Conservation (phyloP, 257 asterid species). For the Capsicum pubescens region DNA sequence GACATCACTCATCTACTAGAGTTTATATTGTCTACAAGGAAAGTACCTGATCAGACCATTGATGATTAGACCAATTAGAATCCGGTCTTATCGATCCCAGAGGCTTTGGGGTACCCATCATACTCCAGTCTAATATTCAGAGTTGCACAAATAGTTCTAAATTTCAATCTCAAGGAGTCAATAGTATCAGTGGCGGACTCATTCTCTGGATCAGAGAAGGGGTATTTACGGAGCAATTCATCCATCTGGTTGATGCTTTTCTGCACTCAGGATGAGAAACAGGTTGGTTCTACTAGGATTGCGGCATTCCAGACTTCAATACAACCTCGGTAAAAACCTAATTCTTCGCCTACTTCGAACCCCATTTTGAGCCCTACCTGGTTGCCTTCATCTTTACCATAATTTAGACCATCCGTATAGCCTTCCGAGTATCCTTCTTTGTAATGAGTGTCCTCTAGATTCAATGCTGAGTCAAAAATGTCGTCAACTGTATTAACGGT, state of each 20-base stretch:
- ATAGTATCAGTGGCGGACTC: slow-evolving; percentile 58
- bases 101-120: slow-evolving; percentile 44
- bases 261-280: slow-evolving; percentile 55
- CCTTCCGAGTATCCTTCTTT: slow-evolving; percentile 65
- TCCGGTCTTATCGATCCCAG: slow-evolving; percentile 29
- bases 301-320: no score
- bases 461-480: slow-evolving; percentile 19
- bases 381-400: slow-evolving; percentile 59
- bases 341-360: slow-evolving; percentile 43
- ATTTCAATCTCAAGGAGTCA: slow-evolving; percentile 66
- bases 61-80: slow-evolving; percentile 24
- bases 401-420: slow-evolving; percentile 51
- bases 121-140: slow-evolving; percentile 60
- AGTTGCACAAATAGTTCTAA: slow-evolving; percentile 63
- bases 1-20: no score
- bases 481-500: no score
- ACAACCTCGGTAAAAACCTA: no score
- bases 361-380: slow-evolving; percentile 66
- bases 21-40: background rate
- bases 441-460: slow-evolving; percentile 61
- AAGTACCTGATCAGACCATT: background rate
- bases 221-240: slow-evolving; percentile 55
- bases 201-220: slow-evolving; percentile 62
- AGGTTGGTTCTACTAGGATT: slow-evolving; percentile 49
- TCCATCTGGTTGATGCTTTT: slow-evolving; percentile 65